A percentile compares a stretch with the other conserved stretches of the same genome.
These are phyloP conservation scores for Mycena capillaripes DNA, from an alignment of 768 basidiomycete species.

Conservation along the genomic window DNA sequence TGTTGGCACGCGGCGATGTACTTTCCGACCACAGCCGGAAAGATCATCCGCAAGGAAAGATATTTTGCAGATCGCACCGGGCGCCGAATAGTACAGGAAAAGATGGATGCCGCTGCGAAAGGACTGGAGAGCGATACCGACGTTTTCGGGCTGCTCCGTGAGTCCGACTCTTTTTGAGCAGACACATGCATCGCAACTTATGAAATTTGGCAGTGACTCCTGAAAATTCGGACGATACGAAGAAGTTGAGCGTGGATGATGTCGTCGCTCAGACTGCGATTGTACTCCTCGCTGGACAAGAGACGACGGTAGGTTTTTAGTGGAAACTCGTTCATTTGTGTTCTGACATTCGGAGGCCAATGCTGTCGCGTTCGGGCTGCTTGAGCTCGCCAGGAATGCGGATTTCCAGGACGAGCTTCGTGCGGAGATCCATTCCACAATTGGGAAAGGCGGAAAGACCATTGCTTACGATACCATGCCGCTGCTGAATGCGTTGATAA, in stretches of 20 bases:
- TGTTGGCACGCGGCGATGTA: not conserved
- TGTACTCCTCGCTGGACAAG: constrained; percentile 27
- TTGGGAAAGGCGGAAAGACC: too few relatives aligned
- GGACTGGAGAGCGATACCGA: constrained; percentile 2
- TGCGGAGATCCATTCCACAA: too few relatives aligned
- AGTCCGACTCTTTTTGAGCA: not conserved
- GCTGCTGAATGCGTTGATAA: too few relatives aligned
- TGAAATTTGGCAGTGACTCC: not conserved
- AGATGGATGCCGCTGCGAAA: not conserved
- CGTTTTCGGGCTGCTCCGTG: constrained; percentile 11
- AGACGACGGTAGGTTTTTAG: constrained; percentile 15
- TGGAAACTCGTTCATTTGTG: too few relatives aligned
- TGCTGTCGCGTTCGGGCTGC: not conserved
- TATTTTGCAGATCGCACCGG: not conserved
- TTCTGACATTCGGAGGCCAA: not conserved
- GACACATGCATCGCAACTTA: too few relatives aligned
- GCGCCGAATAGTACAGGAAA: constrained; percentile 6
- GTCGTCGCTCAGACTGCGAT: constrained; percentile 8
- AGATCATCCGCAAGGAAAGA: not conserved
- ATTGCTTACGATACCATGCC: too few relatives aligned
- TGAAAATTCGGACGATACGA: too few relatives aligned
- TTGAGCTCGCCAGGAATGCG: constrained; percentile 18
- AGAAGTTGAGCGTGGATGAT: constrained; percentile 14
- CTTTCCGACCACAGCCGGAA: not conserved
- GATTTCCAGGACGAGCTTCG: constrained; percentile 22